A percentile compares a stretch with the other conserved stretches of the same genome.
phyloP scores from a whole-genome alignment of 2,329 filamentous ascomycete species.

The Fusarium sp. region DNA sequence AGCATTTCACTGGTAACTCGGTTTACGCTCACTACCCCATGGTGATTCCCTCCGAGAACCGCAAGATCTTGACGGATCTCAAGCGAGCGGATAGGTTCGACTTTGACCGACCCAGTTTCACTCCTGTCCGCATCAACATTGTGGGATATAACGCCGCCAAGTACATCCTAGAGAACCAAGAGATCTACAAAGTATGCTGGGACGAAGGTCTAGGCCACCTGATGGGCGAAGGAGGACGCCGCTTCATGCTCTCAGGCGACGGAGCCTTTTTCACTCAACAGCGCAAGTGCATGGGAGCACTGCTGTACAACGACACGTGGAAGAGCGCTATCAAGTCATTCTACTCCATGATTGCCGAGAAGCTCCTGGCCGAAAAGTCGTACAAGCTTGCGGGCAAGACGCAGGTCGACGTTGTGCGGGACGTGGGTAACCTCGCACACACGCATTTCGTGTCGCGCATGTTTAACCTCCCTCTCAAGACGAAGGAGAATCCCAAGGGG shows the following conservation, averaged over 20 bases:
- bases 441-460: slow-evolving; percentile 72
- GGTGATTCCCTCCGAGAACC: slow-evolving; percentile 77
- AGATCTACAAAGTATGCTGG: slow-evolving; percentile 75
- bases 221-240: slow-evolving; percentile 65
- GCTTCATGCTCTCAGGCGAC: slow-evolving; percentile 69
- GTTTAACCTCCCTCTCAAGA: slow-evolving; percentile 77
- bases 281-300: slow-evolving; percentile 65
- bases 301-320: slow-evolving; percentile 74
- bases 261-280: slow-evolving; percentile 61
- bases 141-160: slow-evolving; percentile 71
- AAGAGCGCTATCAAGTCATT: slow-evolving; percentile 73
- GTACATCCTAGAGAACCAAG: slow-evolving; percentile 70
- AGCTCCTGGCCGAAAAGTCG: slow-evolving; percentile 73
- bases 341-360: slow-evolving; percentile 71
- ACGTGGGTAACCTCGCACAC: slow-evolving; percentile 76
- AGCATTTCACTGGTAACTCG: slow-evolving; percentile 81
- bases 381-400: slow-evolving; percentile 67
- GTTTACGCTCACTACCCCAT: slow-evolving; percentile 86
- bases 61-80: slow-evolving; percentile 75
- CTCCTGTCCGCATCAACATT: slow-evolving; percentile 65
- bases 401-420: slow-evolving; percentile 78
- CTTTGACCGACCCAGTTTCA: slow-evolving; percentile 71
- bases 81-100: slow-evolving; percentile 76
- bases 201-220: slow-evolving; percentile 72
- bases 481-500: slow-evolving; percentile 68